phyloP scores from a whole-genome alignment of 129 eudicot species.

The Saussurea involucrata region DNA sequence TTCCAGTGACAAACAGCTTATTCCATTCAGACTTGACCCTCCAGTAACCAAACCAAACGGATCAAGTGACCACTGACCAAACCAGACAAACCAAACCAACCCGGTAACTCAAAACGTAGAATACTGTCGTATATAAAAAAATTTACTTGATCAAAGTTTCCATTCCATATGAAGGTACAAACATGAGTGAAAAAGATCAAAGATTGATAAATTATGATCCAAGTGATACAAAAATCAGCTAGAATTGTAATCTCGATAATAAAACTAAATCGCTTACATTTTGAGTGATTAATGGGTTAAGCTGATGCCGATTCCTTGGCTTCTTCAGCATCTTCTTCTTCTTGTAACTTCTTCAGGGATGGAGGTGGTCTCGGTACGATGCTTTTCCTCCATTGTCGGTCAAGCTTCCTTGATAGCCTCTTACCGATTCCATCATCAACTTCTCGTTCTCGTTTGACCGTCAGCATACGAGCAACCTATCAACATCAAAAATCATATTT shows the following conservation, averaged over 20 bases:
- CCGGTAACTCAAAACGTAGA: background rate
- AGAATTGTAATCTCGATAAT: slow-evolving; percentile 19
- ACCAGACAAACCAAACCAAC: too few species aligned
- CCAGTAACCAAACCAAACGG: too few species aligned
- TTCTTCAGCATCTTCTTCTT: slow-evolving; percentile 81
- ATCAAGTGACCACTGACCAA: too few species aligned
- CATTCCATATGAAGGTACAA: slow-evolving; percentile 7
- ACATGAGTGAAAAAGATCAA: background rate
- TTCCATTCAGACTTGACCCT: too few species aligned
- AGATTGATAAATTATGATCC: slow-evolving; percentile 9
- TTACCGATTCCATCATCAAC: slow-evolving; percentile 74
- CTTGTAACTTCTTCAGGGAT: slow-evolving; percentile 67
- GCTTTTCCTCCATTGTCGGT: slow-evolving; percentile 78
- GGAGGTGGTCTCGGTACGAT: slow-evolving; percentile 93
- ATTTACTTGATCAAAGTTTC: background rate
- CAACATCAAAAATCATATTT: slow-evolving; percentile 2
- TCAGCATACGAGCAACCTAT: slow-evolving; percentile 90
- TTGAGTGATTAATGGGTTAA: slow-evolving; percentile 3
- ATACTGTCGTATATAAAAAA: background rate
- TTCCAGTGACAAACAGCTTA: too few species aligned
- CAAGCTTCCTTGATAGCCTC: slow-evolving; percentile 92
- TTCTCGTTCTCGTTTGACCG: slow-evolving; percentile 92
- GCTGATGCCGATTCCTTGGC: slow-evolving; percentile 67
- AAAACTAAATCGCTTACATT: slow-evolving; percentile 20
- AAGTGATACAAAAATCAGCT: slow-evolving; percentile 14